Evolutionary conservation across 1,284 basidiomycete species (phyloP).

Genomic region (Trichosporon coremiiforme): DNA sequence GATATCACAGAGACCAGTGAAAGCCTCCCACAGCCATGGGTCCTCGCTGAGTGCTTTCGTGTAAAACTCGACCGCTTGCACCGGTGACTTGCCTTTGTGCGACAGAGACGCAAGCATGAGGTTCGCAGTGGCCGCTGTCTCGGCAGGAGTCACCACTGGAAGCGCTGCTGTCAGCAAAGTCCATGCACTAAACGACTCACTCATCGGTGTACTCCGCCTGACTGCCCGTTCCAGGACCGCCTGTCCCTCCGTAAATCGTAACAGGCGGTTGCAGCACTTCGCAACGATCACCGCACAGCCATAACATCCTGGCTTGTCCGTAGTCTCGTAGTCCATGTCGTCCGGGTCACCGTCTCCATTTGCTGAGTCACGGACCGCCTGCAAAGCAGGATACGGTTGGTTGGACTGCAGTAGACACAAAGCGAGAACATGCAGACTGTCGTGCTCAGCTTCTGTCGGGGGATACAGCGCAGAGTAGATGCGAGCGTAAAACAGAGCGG

Average conservation of each 20-base stretch:
- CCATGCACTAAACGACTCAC: conserved; percentile 32
- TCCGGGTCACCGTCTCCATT: conserved; percentile 53
- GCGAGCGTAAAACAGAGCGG: conserved; percentile 51
- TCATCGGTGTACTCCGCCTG: conserved; percentile 38
- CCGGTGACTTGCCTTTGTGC: conserved; percentile 60
- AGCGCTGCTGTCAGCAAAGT: conserved; percentile 32
- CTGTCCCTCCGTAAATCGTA: conserved; percentile 59
- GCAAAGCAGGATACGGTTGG: conserved; percentile 74
- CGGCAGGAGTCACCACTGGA: conserved; percentile 35
- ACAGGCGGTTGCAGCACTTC: conserved; percentile 71
- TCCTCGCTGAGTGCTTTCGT: conserved; percentile 71
- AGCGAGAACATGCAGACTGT: conserved; percentile 80
- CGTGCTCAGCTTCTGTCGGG: conserved; percentile 63
- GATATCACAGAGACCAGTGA: conserved; percentile 79
- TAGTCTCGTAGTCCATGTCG: conserved; percentile 46
- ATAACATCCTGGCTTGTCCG: conserved; percentile 59
- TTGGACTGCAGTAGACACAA: conserved; percentile 71
- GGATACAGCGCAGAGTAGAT: conserved; percentile 47
- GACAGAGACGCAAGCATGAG: conserved; percentile 46
- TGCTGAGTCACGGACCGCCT: conserved; percentile 63
- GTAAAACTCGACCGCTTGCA: conserved; percentile 72
- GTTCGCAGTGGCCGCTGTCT: conserved; percentile 39
- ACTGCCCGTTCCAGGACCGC: conserved; percentile 48
- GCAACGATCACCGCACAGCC: conserved; percentile 78
- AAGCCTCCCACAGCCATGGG: conserved; percentile 90